Percentiles rank a stretch among this genome's conserved stretches.
Conservation (phyloP, 2,329 filamentous ascomycete genomes). For the Colletotrichum sp. region DNA sequence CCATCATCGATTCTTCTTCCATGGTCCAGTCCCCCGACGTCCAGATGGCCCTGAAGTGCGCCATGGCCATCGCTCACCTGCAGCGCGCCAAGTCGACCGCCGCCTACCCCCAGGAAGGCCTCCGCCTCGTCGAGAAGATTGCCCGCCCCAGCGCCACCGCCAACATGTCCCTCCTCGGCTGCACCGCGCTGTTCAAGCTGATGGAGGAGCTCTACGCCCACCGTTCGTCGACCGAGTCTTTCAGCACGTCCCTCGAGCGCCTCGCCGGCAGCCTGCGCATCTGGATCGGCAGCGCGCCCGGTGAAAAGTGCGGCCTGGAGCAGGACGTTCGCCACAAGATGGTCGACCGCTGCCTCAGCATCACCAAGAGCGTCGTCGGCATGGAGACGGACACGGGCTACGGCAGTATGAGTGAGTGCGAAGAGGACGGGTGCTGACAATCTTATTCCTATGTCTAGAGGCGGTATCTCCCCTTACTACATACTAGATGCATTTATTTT, state of each 20-base stretch:
- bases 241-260: conserved; percentile 55
- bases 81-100: conserved; percentile 44
- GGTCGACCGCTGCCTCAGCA: conserved; percentile 58
- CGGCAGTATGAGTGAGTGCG: conserved; percentile 59
- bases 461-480: not conserved
- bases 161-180: conserved; percentile 62
- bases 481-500: conserved; percentile 4
- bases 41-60: conserved; percentile 62
- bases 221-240: conserved; percentile 50
- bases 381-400: conserved; percentile 67
- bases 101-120: conserved; percentile 44
- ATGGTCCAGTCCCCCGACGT: conserved; percentile 55
- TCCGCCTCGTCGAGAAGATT: conserved; percentile 55
- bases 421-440: conserved; percentile 31
- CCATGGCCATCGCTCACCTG: conserved; percentile 65
- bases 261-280: conserved; percentile 63
- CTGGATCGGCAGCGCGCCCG: conserved; percentile 62
- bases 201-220: conserved; percentile 59
- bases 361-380: conserved; percentile 62
- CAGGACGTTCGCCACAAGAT: conserved; percentile 56
- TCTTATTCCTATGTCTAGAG: not conserved
- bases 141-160: conserved; percentile 44
- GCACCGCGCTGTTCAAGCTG: conserved; percentile 62
- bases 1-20: conserved; percentile 52
- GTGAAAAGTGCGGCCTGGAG: conserved; percentile 56